Conservation (phyloP, 2,329 filamentous ascomycete species). For the Neopestalotiopsis sp. region DNA sequence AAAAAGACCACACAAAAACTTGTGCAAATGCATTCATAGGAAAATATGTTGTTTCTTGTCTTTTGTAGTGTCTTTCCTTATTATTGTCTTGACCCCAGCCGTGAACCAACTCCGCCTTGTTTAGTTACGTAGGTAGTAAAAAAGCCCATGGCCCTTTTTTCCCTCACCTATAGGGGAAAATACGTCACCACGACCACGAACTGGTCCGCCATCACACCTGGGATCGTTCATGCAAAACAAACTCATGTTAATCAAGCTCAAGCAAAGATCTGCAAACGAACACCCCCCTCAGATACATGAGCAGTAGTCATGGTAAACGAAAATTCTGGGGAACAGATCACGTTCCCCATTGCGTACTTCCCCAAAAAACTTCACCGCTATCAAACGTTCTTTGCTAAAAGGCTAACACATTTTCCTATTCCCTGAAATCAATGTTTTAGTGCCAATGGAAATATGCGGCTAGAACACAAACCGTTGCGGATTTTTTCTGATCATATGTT, state of each 20-base stretch:
- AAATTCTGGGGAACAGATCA: neutral
- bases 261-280: neutral
- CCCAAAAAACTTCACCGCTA: neutral
- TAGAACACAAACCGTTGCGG: neutral
- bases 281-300: neutral
- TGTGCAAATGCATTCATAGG: neutral
- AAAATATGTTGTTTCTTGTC: neutral
- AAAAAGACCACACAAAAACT: neutral
- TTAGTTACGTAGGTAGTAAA: too few relatives aligned
- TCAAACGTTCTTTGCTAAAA: neutral
- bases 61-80: neutral
- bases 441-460: neutral
- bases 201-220: neutral
- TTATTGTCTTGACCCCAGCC: neutral
- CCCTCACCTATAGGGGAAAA: neutral
- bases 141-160: neutral
- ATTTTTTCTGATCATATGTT: neutral
- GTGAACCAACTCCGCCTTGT: too few relatives aligned
- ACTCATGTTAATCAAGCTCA: slow-evolving; percentile 3
- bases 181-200: neutral
- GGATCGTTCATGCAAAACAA: neutral
- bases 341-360: neutral
- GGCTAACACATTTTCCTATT: neutral
- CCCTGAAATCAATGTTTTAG: neutral
- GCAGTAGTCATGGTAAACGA: neutral